phyloP scores from a whole-genome alignment of 805 yeast species.

The Candida hispaniensis region DNA sequence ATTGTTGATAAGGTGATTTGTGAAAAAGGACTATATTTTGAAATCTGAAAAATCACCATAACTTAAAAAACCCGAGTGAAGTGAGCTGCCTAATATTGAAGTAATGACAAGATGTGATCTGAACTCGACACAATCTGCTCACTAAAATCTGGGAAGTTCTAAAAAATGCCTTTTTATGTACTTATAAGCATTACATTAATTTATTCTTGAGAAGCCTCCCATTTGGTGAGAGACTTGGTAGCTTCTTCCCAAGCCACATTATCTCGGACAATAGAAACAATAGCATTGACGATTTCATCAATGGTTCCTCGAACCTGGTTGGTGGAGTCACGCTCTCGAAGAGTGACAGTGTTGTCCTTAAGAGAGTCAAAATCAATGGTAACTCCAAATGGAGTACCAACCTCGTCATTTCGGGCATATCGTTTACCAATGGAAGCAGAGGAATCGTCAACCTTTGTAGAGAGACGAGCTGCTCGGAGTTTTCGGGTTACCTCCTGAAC shows the following conservation, averaged over 20 bases:
- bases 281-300: constrained; percentile 57
- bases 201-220: too few relatives aligned
- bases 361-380: constrained; percentile 92
- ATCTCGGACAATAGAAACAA: constrained; percentile 61
- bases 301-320: constrained; percentile 90
- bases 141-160: too few relatives aligned
- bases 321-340: constrained; percentile 96
- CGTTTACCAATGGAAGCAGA: constrained; percentile 97
- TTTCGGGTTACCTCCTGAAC: constrained; percentile 55
- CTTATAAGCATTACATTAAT: too few relatives aligned
- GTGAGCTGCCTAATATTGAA: too few relatives aligned
- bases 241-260: constrained; percentile 81
- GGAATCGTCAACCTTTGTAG: constrained; percentile 94
- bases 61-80: too few relatives aligned
- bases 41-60: too few relatives aligned
- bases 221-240: constrained; percentile 55
- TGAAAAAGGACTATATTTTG: too few relatives aligned
- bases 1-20: too few relatives aligned
- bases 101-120: too few relatives aligned
- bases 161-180: too few relatives aligned
- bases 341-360: constrained; percentile 77
- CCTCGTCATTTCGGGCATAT: constrained; percentile 95
- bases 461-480: constrained; percentile 72
- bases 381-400: constrained; percentile 97
- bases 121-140: too few relatives aligned